A percentile compares a stretch with the other conserved stretches of the same genome.
These are phyloP conservation scores for Solanum dulcamara DNA, from an alignment of 257 asterid species.

Conservation along the genomic window DNA sequence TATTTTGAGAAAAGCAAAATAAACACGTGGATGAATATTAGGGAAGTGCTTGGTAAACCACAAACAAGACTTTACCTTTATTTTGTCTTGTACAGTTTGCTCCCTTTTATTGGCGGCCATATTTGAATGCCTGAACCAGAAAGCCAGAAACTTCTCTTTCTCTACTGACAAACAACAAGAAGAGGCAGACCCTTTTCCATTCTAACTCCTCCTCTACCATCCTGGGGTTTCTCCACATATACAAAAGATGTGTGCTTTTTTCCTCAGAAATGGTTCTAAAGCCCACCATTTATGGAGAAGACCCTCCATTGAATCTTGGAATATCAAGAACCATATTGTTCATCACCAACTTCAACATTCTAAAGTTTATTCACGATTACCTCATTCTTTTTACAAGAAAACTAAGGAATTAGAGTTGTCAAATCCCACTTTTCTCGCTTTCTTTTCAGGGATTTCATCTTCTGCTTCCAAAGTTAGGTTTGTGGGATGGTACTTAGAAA, in stretches of 20 bases:
- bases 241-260: neutral
- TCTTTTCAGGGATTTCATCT: slow-evolving; percentile 13
- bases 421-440: slow-evolving; percentile 4
- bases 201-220: neutral
- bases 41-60: neutral
- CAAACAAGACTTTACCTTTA: neutral
- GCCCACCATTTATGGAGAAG: neutral
- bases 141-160: neutral
- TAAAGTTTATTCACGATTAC: slow-evolving; percentile 26
- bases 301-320: slow-evolving; percentile 1
- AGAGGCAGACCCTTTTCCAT: neutral
- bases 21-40: neutral
- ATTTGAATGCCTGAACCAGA: neutral
- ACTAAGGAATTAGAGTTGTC: slow-evolving; percentile 12
- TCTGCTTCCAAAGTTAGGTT: slow-evolving; percentile 31
- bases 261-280: neutral
- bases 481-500: slow-evolving; percentile 56
- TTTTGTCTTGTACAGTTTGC: neutral
- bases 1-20: neutral
- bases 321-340: slow-evolving; percentile 1
- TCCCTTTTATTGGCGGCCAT: neutral
- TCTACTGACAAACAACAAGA: neutral
- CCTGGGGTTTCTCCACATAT: neutral
- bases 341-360: slow-evolving; percentile 17
- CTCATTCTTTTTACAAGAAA: slow-evolving; percentile 11